Base-by-base conservation (phyloP, 2,329 filamentous ascomycete species). In the Cladosporium austrohemisphaericum region DNA sequence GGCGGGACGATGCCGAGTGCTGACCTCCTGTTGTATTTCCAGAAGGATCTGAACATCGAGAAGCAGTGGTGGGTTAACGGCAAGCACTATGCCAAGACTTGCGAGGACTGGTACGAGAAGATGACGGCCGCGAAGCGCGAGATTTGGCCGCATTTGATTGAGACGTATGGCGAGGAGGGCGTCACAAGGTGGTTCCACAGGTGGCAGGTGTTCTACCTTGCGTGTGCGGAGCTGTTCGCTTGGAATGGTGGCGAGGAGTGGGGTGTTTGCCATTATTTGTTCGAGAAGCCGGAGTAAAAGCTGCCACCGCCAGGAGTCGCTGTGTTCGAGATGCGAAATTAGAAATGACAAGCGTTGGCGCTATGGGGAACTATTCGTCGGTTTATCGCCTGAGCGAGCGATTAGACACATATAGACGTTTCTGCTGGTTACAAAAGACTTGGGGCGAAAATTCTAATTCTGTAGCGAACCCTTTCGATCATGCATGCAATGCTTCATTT, bases 131-230 rank as follows among this genome's bases (percentile, higher is more conserved):
- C 77, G 55, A 83, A 80, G 65, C 71, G 75, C 52, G 67, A 76
- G 53, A 77, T 86, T 47, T 85, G 81, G 81, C 80, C 80, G 38
- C 76, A 81, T 59, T 61, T 87, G 47, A 70, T 77, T 36, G 78
- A 82, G 65, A 86, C 81, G 7, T 86, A 86, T 65, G 80, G 83
- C 2, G 75, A 79, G 60, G 72, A 77, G 13, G 72, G 81, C 16
- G 76, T 79, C 1, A 61, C 68, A 38, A 81, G 75, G 47, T 87
- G 82, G 84, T 86, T 78, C 62, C 77, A 85, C 59, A 71, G 83
- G 50, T 88, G 84, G 83, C 80, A 86, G 68, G 78, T 86, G 26
- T 88, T 86, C 57, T 85, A 85, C 63, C 74, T 86, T 75, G 83
- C 83, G 22, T 86, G 83, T 66, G 81, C 81, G 36, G 83, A 86